Evolutionary conservation across 2,329 filamentous ascomycete genomes (phyloP), one percentile per base, ranked within the genome.

Genomic region (Sclerotinia sclerotiorum): DNA sequence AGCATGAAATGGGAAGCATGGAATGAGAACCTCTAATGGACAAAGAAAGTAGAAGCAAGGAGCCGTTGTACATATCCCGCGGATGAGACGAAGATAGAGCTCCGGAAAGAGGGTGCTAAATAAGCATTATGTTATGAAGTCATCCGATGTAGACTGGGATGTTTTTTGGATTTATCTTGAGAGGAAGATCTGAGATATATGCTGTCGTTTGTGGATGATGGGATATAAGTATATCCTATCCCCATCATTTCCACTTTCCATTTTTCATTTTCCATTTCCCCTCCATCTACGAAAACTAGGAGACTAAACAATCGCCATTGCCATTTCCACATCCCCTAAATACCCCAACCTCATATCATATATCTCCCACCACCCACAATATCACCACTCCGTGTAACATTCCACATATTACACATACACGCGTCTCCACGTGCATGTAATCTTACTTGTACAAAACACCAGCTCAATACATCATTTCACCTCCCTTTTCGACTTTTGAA

Each of bases 41-140:
- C 15, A 51, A 39, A 62, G 29, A 62, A 35, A 21, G 60, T 51
- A 24, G 24, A 62, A n/a, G 13, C 35, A 56, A 44, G 29, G 52
- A n/a, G 42, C 5, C 48, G n/a, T 27, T 67, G 64, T 67, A 67
- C 54, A 67, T 67, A 67, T 67, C 42, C 42, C 64, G 44, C 13
- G 56, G 52, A 57, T 56, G n/a, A 60, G 39, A 60, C 29, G 54
- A 42, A 49, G 60, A 67, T 49, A 24, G n/a, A 49, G 44, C 27
- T 49, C 17, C 21, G 7, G 19, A 21, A 46, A 44, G 60, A 49
- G 24, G 24, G 8, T 39, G 46, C 60, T 35, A 62, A 51, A 39
- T 27, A 39, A 62, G 46, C 60, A 62, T 39, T 13, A 51, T 39
- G 4, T 51, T 27, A 62, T 51, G 60, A 42, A 39, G 32, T 4